These are phyloP conservation scores for Ophiostoma novo-ulmi DNA, from an alignment of 2,329 filamentous ascomycete genomes.

Conservation along the genomic window DNA sequence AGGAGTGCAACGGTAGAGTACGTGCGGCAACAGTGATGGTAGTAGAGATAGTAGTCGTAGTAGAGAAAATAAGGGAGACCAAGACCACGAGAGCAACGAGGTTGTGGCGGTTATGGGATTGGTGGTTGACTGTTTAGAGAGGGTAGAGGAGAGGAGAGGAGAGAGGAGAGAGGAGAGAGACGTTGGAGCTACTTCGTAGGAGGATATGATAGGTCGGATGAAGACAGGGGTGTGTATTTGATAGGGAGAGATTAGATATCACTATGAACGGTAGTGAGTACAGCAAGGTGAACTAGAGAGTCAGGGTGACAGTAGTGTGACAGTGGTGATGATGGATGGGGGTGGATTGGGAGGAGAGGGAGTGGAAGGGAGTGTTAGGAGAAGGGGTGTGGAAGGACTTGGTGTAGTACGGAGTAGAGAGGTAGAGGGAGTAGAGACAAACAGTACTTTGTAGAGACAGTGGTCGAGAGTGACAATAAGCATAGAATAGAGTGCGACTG, in stretches of 20 bases:
- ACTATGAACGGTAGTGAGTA: background rate
- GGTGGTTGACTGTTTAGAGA: background rate
- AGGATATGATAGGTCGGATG: background rate
- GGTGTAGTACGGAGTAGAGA: background rate
- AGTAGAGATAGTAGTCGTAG: background rate
- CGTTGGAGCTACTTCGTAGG: background rate
- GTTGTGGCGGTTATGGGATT: slow-evolving; percentile 4
- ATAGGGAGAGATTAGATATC: background rate
- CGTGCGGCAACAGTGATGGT: slow-evolving; percentile 4
- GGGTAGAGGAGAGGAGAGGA: background rate
- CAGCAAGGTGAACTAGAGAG: background rate
- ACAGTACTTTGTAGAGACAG: background rate
- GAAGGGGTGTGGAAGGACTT: background rate
- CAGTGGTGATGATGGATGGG: background rate
- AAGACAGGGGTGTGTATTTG: background rate
- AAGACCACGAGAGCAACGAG: background rate
- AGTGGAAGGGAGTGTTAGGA: background rate
- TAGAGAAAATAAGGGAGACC: background rate
- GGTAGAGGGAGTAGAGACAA: background rate
- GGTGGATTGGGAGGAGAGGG: background rate
- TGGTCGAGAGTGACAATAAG: background rate
- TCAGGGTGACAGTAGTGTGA: background rate
- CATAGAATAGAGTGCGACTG: slow-evolving; percentile 1
- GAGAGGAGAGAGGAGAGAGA: background rate
- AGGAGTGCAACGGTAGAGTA: slow-evolving; percentile 11